A percentile compares a stretch with the other conserved stretches of the same genome.
Conservation (phyloP, 768 basidiomycete species). For the Cystobasidium onofrii region DNA sequence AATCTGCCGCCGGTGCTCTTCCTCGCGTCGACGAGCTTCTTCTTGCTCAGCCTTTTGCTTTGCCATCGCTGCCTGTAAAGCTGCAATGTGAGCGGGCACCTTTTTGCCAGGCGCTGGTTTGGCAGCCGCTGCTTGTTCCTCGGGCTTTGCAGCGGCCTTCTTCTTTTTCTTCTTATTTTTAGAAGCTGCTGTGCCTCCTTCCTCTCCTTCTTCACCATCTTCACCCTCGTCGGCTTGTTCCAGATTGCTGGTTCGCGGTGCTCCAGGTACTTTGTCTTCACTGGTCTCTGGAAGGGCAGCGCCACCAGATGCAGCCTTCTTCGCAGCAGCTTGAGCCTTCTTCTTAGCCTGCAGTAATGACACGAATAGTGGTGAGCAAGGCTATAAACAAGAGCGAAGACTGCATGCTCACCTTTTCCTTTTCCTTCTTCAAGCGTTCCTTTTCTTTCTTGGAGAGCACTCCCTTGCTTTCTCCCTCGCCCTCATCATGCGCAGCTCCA, state of each 20-base stretch:
- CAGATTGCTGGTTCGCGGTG: constrained; percentile 39
- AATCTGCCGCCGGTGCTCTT: constrained; percentile 62
- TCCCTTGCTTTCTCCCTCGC: constrained; percentile 50
- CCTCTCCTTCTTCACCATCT: constrained; percentile 33
- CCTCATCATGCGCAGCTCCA: constrained; percentile 50
- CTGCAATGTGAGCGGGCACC: constrained; percentile 60
- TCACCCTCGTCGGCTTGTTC: constrained; percentile 35
- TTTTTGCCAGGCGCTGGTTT: constrained; percentile 48
- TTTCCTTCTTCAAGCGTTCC: constrained; percentile 92
- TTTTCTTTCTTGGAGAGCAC: constrained; percentile 91
- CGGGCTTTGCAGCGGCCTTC: constrained; percentile 36
- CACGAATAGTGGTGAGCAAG: neutral
- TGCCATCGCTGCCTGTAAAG: constrained; percentile 82
- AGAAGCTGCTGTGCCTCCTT: constrained; percentile 33
- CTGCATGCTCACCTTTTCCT: constrained; percentile 63
- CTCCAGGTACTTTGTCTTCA: constrained; percentile 33
- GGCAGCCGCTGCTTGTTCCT: constrained; percentile 41
- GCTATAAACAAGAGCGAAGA: neutral
- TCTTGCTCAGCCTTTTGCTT: constrained; percentile 82
- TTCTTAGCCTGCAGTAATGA: constrained; percentile 67
- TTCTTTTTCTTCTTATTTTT: constrained; percentile 46
- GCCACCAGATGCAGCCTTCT: constrained; percentile 50
- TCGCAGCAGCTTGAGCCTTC: constrained; percentile 83
- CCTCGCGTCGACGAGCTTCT: constrained; percentile 61
- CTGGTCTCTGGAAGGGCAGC: constrained; percentile 23